Conservation (phyloP, 2,329 filamentous ascomycete species). For the Cercospora sesami region DNA sequence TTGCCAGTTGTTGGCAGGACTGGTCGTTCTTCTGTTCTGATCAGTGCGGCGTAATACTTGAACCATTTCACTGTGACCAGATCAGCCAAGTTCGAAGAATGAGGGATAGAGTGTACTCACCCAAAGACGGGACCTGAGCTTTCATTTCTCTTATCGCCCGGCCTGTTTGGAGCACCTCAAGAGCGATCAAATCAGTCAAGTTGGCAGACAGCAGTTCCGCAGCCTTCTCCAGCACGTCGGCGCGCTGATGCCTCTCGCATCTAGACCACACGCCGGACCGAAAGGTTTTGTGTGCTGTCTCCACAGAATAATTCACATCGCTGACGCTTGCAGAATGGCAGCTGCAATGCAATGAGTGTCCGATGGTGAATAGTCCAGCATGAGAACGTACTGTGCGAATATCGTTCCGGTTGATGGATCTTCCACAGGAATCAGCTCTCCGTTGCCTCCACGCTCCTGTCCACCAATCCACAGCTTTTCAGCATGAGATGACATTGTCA, state of each 20-base stretch:
- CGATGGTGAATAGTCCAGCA: background rate
- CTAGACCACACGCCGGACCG: constrained; percentile 61
- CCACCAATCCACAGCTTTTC: constrained; percentile 17
- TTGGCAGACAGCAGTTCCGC: constrained; percentile 55
- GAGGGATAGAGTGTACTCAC: background rate
- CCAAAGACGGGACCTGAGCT: constrained; percentile 65
- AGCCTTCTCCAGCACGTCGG: constrained; percentile 62
- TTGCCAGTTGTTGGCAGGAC: constrained; percentile 65
- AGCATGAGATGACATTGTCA: background rate
- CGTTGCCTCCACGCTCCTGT: constrained; percentile 10
- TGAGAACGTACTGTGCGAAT: constrained; percentile 48
- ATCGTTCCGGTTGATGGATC: constrained; percentile 56
- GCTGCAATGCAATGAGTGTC: constrained; percentile 31
- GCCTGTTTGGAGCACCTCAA: constrained; percentile 69
- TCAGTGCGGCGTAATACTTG: constrained; percentile 67
- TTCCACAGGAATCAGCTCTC: constrained; percentile 48
- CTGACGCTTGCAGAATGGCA: constrained; percentile 64
- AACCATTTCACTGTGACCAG: constrained; percentile 59
- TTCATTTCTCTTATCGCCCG: constrained; percentile 69
- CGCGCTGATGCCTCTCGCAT: constrained; percentile 58
- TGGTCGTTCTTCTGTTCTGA: constrained; percentile 66
- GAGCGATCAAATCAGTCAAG: constrained; percentile 58
- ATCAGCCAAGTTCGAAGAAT: background rate
- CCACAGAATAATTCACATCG: constrained; percentile 70
- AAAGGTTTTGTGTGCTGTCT: constrained; percentile 67